phyloP scores from a whole-genome alignment of 2,329 filamentous ascomycete genomes.

The Dactylellina parvicollis region DNA sequence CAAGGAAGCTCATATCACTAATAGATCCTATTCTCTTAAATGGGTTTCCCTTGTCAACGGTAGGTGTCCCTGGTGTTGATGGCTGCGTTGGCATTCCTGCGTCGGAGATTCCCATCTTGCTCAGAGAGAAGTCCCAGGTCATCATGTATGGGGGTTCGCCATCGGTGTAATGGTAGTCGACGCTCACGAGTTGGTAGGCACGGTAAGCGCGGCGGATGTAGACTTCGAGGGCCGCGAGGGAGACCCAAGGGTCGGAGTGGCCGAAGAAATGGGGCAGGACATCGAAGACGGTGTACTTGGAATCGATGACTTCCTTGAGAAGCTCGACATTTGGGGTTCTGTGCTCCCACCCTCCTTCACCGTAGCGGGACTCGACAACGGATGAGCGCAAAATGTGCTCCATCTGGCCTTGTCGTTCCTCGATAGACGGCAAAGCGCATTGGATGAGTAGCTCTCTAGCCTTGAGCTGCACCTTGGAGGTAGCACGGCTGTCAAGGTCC shows the following conservation, averaged over 20 bases:
- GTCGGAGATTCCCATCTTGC: conserved; percentile 91
- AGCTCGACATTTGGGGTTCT: conserved; percentile 87
- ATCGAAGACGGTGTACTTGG: conserved; percentile 97
- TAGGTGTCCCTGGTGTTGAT: conserved; percentile 82
- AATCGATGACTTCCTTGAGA: conserved; percentile 97
- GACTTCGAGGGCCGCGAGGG: conserved; percentile 90
- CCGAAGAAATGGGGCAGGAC: conserved; percentile 95
- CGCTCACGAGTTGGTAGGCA: conserved; percentile 88
- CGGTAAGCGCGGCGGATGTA: conserved; percentile 97
- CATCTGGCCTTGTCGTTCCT: conserved; percentile 95
- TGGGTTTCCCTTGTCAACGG: conserved; percentile 68
- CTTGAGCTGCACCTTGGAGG: conserved; percentile 96
- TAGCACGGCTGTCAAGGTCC: conserved; percentile 84
- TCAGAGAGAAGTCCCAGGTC: conserved; percentile 94
- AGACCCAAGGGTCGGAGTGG: conserved; percentile 93
- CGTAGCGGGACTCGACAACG: conserved; percentile 95
- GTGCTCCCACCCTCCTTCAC: conserved; percentile 96
- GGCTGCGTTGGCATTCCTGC: conserved; percentile 82
- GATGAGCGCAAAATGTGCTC: conserved; percentile 97
- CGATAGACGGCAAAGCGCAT: conserved; percentile 92
- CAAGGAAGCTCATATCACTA: conserved; percentile 92
- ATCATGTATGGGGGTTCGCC: conserved; percentile 79
- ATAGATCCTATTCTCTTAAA: conserved; percentile 92
- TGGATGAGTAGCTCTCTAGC: conserved; percentile 97
- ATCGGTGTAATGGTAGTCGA: conserved; percentile 82